Base-by-base conservation (phyloP, 345 rosid species). In the Euphorbia lathyris region DNA sequence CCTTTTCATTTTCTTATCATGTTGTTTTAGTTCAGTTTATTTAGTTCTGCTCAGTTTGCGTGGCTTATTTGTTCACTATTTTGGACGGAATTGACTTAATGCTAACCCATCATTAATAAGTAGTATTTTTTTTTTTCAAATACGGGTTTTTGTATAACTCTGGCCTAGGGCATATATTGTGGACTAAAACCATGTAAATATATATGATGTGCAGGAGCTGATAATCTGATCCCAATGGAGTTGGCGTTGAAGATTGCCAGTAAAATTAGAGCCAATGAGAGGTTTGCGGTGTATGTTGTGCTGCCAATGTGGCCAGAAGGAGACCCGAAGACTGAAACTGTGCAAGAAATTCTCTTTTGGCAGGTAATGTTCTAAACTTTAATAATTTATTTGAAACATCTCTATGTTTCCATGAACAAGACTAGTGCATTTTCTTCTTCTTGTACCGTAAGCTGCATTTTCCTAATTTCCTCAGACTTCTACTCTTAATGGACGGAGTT, bases 231-330 rank as follows among this genome's bases (percentile, higher is more conserved):
- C 40, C 99, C 99, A 0, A 92, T 95, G 96, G 99, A 95, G 77
- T 72, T 95, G 86, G 97, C 99, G 48, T 70, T 95, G 77, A 95
- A 95, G 88, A 83, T 95, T 83, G 93, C 81, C 38, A 84, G 86
- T 78, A 95, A 95, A 82, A 92, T 95, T 71, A 84, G 87, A 81
- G 96, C 98, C 19, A 82, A 79, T 20, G 92, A 95, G 83, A 90
- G 96, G 81, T 95, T 95, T 75, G 85, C 92, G 0, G 96, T 92
- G 36, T 95, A 95, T 81, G 70, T 95, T n/a, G 73, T 92, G 65
- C 77, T 95, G 64, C 99, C 99, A 3, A 64, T 95, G 91, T 95
- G 99, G 99, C 99, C 99, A 23, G 99, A 95, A 81, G 99, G 99
- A 64, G 97, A 92, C 72, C 98, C 99, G 26, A 86, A 83, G 66